Evolutionary conservation across 164 flowering plant species (phyloP), one percentile per base, ranked within the genome.

Genomic region (Berberis vulgaris): DNA sequence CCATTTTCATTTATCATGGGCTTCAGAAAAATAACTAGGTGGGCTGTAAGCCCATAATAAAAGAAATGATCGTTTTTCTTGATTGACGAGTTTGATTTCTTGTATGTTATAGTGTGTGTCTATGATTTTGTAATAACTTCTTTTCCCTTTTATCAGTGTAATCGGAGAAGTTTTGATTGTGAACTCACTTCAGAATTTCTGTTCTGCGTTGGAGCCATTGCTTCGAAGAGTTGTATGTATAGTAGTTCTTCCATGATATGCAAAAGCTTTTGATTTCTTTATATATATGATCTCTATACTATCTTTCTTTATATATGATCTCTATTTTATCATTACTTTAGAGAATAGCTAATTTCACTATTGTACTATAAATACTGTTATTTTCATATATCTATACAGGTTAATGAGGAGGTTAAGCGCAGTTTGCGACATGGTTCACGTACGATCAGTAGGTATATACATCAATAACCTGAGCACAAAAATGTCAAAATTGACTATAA

Each of bases 191-290:
- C 70, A 80, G 56, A 74, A 71, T 60, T 66, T 88, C 12, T 73
- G 77, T 61, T 61, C 80, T 5, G 68, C 78, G 62, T 73, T 88
- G 71, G 96, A 88, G 66, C 96, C 96, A 5, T 43, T 83, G 80
- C 79, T 88, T 53, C 69, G 96, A 63, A 78, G 72, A 75, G 91
- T 88, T 88, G 96, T 87, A 84, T 46, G 6, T 26, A 26, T n/a
- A n/a, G 26, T 43, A 4, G 11, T 7, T 12, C 41, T 11, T 12
- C 38, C 41, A 45, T 45, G 10, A 9, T 40, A 47, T 13, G 39
- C 45, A 10, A 58, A 58, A 5, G 38, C 7, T 9, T 38, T 40
- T 39, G 8, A 5, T 57, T 57, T 40, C 40, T 57, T 6, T 0
- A 5, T 41, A 38, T 7, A 57, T 40, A 26, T 38, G 11, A 47